Conservation (phyloP, 1,139 yeast genomes). For the Candida labiduridarum region DNA sequence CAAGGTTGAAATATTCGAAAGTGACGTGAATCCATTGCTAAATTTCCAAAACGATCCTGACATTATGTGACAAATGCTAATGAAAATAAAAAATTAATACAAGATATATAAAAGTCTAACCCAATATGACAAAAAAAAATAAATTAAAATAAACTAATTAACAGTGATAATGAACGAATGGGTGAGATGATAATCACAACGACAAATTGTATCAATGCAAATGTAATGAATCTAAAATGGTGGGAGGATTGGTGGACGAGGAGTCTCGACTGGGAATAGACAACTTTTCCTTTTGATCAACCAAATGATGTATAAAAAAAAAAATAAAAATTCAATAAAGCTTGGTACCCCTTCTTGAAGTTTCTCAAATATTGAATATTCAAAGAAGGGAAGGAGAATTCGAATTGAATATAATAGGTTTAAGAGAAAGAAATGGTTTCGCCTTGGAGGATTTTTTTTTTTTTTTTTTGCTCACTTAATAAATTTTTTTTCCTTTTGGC, state of each 20-base stretch:
- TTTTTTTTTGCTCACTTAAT: not conserved
- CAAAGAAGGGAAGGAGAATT: not conserved
- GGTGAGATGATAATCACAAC: not conserved
- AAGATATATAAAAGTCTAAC: not conserved
- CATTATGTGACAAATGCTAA: conserved; percentile 36
- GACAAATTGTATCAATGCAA: conserved; percentile 1
- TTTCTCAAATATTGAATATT: not conserved
- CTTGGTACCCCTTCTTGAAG: not conserved
- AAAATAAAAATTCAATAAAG: not conserved
- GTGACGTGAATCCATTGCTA: conserved; percentile 79
- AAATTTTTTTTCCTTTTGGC: not conserved
- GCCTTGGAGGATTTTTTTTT: not conserved
- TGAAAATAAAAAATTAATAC: conserved; percentile 1
- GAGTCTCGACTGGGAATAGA: not conserved
- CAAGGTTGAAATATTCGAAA: conserved; percentile 72
- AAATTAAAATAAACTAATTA: not conserved
- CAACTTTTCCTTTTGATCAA: not conserved
- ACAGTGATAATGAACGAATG: not conserved
- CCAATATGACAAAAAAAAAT: not conserved
- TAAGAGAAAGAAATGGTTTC: not conserved
- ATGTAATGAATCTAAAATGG: not conserved
- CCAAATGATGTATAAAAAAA: not conserved
- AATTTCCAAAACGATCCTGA: conserved; percentile 91
- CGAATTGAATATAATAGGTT: not conserved
- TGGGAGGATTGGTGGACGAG: not conserved